Base-by-base conservation (phyloP, 345 rosid species). In the Syzygium jambos region DNA sequence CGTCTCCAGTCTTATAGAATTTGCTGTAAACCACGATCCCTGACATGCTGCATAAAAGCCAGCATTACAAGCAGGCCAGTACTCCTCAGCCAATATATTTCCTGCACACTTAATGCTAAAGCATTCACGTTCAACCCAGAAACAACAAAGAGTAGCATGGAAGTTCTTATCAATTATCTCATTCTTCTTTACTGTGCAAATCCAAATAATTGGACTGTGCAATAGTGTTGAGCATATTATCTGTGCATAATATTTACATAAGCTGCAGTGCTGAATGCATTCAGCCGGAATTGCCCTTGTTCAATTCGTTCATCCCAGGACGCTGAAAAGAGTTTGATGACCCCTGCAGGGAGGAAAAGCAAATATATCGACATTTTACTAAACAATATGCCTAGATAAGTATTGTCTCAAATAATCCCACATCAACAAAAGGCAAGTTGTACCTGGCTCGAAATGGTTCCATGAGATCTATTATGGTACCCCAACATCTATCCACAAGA, bases 11-110 rank as follows among this genome's bases (percentile, higher is more conserved):
- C 86, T 89, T 91, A 84, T 78, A 56, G 5, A 88, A 88, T 91
- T 88, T 86, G 98, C 93, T 11, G 91, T 90, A 68, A 92, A 83
- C 98, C 98, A 97, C 34, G 93, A 92, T 91, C 97, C 98, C 55
- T 91, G 93, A 91, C 92, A 89, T 78, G 94, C 93, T 19, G 93
- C 96, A 88, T 90, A 87, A 87, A 83, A 92, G 85, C 95, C 98
- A 87, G 92, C 91, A 90, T 89, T 93, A 61, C 95, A 97, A 85
- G 94, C 95, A 91, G 86, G 89, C 98, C 98, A 97, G 88, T 91
- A 88, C 90, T 95, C 89, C 89, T 88, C 89, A 5, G 25, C 52
- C 88, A 94, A 89, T 91, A 94, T 92, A 87, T 93, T 92, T 85
- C 91, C 49, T 49, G 92, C 94, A 92, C 90, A 91, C 84, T 89